phyloP scores from a whole-genome alignment of 129 eudicot genomes.

The Apium graveolens region DNA sequence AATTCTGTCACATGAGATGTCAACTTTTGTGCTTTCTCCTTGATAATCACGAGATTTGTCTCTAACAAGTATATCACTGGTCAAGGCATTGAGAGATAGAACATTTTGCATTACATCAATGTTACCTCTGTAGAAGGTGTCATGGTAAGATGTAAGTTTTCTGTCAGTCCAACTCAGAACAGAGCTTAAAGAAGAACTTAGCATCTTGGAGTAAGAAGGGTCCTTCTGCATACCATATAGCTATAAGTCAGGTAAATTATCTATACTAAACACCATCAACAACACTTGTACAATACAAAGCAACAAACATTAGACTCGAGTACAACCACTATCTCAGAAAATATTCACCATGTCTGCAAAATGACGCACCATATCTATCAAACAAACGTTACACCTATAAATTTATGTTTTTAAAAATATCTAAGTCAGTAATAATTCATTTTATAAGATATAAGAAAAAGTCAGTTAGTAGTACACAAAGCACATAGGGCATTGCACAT shows the following conservation, averaged over 20 bases:
- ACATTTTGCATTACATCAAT: slow-evolving; percentile 72
- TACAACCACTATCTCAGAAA: neutral
- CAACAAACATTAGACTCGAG: neutral
- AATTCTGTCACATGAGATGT: slow-evolving; percentile 74
- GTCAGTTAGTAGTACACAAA: neutral
- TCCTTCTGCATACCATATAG: no score
- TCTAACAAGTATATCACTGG: slow-evolving; percentile 73
- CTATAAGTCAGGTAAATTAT: no score
- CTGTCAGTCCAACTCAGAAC: slow-evolving; percentile 90
- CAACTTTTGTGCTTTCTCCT: slow-evolving; percentile 75
- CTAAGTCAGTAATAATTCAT: no score
- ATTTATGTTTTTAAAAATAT: no score
- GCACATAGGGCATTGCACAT: neutral
- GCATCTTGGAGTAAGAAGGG: slow-evolving; percentile 53
- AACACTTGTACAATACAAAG: neutral
- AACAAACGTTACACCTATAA: slow-evolving; percentile 13
- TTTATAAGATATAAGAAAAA: neutral
- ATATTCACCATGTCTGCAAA: slow-evolving; percentile 49
- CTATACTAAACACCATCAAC: no score
- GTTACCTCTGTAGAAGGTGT: slow-evolving; percentile 68
- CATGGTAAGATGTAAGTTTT: slow-evolving; percentile 87
- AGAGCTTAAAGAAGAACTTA: slow-evolving; percentile 67
- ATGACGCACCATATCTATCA: slow-evolving; percentile 89
- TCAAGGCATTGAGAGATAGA: slow-evolving; percentile 67
- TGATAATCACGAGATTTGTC: slow-evolving; percentile 94